Evolutionary conservation across 164 flowering plant species (phyloP), one percentile per base, ranked within the genome.

Genomic region (Piper betle): DNA sequence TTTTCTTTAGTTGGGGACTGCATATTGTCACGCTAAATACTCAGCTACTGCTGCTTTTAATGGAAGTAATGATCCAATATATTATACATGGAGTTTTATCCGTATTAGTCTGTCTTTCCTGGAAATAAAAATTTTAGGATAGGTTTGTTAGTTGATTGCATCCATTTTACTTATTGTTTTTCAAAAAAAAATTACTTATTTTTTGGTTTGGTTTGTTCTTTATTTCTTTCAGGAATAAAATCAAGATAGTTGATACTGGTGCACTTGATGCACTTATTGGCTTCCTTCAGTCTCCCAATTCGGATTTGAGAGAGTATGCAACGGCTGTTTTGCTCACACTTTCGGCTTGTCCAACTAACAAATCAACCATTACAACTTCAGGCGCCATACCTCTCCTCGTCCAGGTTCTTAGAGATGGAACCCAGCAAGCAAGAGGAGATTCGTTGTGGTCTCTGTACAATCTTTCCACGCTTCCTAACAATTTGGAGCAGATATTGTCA

Each of bases 371-470:
- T 17, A 72, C 80, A 52, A 72, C 85, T 52, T 78, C 86, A 13
- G 95, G 95, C 33, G 93, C 83, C 25, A 81, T 92, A 57, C 95
- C 93, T 65, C 84, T 81, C 66, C 86, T 92, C 16, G 93, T 83
- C 10, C 78, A 81, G 52, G 75, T 85, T 46, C 84, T 92, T 11
- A 70, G 71, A 66, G 50, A 74, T 39, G 93, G 88, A 42, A 83
- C 76, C 59, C 64, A 72, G 54, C 96, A 87, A 77, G 96, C 93
- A 61, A 87, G 78, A 70, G 74, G 63, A 18, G 98, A 92, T 60
- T 74, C 96, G 10, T 71, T 87, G 39, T 68, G 81, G 84, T 88
- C 91, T 54, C 88, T 92, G 33, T 85, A 84, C 78, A 92, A 92
- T 68, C 83, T 92, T 37, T 88, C 98, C 39, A 85, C 89, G 4